Evolutionary conservation across 352 stramenopile genomes (phyloP), one percentile per base, ranked within the genome.

Genomic region (Globisporangium nunn): DNA sequence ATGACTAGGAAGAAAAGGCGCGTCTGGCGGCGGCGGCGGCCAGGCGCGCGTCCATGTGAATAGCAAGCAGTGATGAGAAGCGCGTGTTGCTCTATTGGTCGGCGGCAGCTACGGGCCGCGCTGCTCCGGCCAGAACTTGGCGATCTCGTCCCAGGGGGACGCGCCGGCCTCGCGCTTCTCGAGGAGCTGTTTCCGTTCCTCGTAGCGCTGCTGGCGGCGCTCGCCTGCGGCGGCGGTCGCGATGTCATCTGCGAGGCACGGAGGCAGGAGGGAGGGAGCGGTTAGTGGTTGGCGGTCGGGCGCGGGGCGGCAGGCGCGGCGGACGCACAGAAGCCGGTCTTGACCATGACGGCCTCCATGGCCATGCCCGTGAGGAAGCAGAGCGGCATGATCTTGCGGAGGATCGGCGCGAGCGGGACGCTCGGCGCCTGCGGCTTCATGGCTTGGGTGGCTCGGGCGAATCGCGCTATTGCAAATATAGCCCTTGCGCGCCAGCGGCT

Each of bases 301-400:
- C 23, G 23, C 23, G 12, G 8, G 1, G 6, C 28, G 3, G 5
- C 4, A 4, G 28, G 35, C 5, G 23, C 23, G 23, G 23, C 23
- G 23, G 12, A 70, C 84, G 63, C 67, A 94, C 84, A 94, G 63
- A 94, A 94, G 35, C 81, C 84, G 0, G 84, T 92, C 58, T 94
- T 92, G 67, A 96, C 85, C 86, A 96, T 96, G 60, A 96, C 93
- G 12, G 80, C 44, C 68, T 96, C 86, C 72, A 96, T 93, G 33
- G 64, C 76, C 15, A 85, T 85, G 50, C 86, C 86, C 37, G 78
- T 85, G 39, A 90, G 61, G 64, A 96, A 96, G 69, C 85, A 94
- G 15, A 93, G 51, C 37, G 86, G 86, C 61, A 96, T 66, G 41
- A 93, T 70, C 64, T 94, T 94, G 64, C 79, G 78, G 33, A 94